These are phyloP conservation scores for Penicillium rolfsii DNA, from an alignment of 2,329 filamentous ascomycete species.

Conservation along the genomic window DNA sequence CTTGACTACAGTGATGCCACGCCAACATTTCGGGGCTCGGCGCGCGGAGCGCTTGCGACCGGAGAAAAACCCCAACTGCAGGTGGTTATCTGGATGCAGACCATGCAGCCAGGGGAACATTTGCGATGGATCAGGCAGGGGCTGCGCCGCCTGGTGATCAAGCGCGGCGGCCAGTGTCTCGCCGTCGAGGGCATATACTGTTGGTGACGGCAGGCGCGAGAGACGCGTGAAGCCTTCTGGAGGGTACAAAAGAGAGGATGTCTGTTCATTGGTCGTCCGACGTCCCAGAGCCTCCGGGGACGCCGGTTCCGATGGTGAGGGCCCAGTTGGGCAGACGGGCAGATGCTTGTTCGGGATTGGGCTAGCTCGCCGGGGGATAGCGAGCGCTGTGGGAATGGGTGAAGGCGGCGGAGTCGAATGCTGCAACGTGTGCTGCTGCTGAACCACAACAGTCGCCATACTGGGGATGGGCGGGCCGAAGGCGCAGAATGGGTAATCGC, in stretches of 20 bases:
- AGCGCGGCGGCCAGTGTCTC: constrained; percentile 71
- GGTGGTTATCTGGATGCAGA: constrained; percentile 81
- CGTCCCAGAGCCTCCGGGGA: constrained; percentile 66
- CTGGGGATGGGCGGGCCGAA: constrained; percentile 4
- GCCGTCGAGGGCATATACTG: constrained; percentile 73
- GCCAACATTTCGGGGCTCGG: constrained; percentile 73
- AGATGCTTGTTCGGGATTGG: constrained; percentile 87
- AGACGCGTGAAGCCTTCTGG: constrained; percentile 65
- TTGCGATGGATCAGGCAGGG: constrained; percentile 78
- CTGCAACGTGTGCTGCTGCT: constrained; percentile 50
- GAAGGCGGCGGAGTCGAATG: constrained; percentile 55
- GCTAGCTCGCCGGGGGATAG: constrained; percentile 62
- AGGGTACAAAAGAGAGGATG: constrained; percentile 74
- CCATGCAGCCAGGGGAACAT: constrained; percentile 98
- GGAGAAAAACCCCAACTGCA: constrained; percentile 88
- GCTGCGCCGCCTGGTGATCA: constrained; percentile 74
- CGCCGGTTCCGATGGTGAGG: constrained; percentile 60
- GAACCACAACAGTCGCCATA: constrained; percentile 55
- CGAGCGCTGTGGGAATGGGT: constrained; percentile 54
- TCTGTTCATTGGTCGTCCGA: constrained; percentile 58
- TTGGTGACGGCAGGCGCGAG: constrained; percentile 54
- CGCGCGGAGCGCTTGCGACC: constrained; percentile 72
- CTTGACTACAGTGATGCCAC: constrained; percentile 84
- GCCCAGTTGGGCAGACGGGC: constrained; percentile 83
- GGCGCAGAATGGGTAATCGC: constrained; percentile 7